Percentiles rank a stretch among this genome's conserved stretches.
Conservation (phyloP, 2,329 filamentous ascomycete species). For the Ascochyta koolunga region DNA sequence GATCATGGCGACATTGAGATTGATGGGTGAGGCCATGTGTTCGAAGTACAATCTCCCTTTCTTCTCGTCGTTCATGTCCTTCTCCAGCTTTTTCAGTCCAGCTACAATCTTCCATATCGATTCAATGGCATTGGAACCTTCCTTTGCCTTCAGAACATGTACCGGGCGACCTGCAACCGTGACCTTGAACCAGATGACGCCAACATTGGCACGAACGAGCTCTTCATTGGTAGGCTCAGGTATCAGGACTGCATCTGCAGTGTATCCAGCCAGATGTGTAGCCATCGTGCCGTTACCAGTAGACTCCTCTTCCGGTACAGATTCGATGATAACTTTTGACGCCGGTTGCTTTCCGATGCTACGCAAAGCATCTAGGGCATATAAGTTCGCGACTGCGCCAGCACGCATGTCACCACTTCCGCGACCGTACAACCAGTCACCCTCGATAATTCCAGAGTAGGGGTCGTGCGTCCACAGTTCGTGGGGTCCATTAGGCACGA, state of each 20-base stretch:
- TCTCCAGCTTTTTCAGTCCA: conserved; percentile 24
- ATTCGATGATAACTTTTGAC: conserved; percentile 26
- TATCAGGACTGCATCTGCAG: conserved; percentile 25
- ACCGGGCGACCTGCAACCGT: conserved; percentile 25
- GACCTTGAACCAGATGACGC: conserved; percentile 31
- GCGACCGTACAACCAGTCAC: conserved; percentile 28
- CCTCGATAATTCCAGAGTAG: conserved; percentile 26
- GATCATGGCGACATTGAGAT: conserved; percentile 30
- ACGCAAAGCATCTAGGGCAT: conserved; percentile 26
- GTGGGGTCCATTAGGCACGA: conserved; percentile 25
- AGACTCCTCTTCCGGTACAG: conserved; percentile 28
- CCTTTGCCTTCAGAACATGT: conserved; percentile 24
- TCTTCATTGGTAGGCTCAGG: conserved; percentile 27
- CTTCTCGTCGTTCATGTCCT: conserved; percentile 25
- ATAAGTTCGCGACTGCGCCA: conserved; percentile 25
- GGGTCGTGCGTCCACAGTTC: conserved; percentile 28
- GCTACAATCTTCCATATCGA: conserved; percentile 23
- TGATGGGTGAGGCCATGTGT: conserved; percentile 21
- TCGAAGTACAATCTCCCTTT: conserved; percentile 22
- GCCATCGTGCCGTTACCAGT: conserved; percentile 30
- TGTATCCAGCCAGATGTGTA: conserved; percentile 25
- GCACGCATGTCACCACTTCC: conserved; percentile 28
- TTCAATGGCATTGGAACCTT: conserved; percentile 26
- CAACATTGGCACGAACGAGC: conserved; percentile 29
- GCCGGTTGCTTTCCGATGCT: conserved; percentile 28